Base-by-base conservation (phyloP, 129 eudicot genomes). In the Artemisia annua region DNA sequence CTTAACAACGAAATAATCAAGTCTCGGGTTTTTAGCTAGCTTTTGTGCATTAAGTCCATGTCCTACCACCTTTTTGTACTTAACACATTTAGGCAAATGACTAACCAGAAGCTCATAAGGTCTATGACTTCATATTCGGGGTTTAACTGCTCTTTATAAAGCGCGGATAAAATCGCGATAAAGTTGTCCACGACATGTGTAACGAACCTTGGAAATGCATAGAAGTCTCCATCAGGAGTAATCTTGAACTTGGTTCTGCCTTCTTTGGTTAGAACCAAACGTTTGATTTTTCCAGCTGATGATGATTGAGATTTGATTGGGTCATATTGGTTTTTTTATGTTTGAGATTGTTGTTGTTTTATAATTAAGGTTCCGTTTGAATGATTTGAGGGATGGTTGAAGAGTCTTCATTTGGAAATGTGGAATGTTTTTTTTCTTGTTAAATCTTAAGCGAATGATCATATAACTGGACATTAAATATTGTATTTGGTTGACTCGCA, bases 71-170 rank as follows among this genome's bases (percentile, higher is more conserved):
- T 48, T 88, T 68, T 72, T 83, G 86, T 83, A 91, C 74, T 74
- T 57, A 5, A 87, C 74, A 50, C 89, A 82, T 51, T 79, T 62
- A 11, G 96, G 97, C 71, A 91, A 56, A 76, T 91, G 97, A 63
- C 96, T 91, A 51, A 85, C 79, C 97, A 91, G 60, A 94, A 89
- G 86, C 97, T 89, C 96, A 88, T 88, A n/a, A 91, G 80, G 63
- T 91, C 97, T 16, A 91, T 85, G 50, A 91, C 62, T 62, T 91
- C 96, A 30, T 63, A 76, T 0, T 77, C 85, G 2, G 93, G 82
- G 39, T 85, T 85, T 73, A 91, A 48, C 50, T 53, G 76, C 9
- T 83, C 63, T 44, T 85, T 74, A 63, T 86, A 89, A 51, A 91
- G 77, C 77, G 67, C 39, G 13, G 86, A 89, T 75, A 89, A 51